Conservation (phyloP, 352 stramenopile species). For the Globisporangium lucens region DNA sequence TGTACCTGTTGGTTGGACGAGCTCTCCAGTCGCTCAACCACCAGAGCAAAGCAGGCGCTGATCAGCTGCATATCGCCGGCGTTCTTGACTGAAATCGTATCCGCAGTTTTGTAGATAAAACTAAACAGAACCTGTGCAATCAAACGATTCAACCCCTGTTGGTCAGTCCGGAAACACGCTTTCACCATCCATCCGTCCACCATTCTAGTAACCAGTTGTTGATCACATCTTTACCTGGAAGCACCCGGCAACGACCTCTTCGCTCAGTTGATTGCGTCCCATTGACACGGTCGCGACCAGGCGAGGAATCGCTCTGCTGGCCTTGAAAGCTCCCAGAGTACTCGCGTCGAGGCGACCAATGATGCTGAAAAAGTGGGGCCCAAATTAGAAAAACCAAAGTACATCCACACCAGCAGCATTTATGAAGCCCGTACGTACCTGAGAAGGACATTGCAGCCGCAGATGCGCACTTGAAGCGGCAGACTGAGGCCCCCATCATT, state of each 20-base stretch:
- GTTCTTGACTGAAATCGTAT: slow-evolving; percentile 5
- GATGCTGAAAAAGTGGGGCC: not conserved
- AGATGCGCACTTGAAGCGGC: slow-evolving; percentile 49
- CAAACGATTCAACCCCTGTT: not conserved
- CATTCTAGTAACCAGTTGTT: not conserved
- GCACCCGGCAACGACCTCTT: slow-evolving; percentile 12
- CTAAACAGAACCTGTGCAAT: slow-evolving; percentile 16
- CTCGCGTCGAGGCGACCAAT: slow-evolving; percentile 10
- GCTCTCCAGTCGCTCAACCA: slow-evolving; percentile 3
- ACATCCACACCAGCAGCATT: not conserved
- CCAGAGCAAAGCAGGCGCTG: slow-evolving; percentile 3
- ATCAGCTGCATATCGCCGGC: not conserved
- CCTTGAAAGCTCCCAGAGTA: slow-evolving; percentile 11
- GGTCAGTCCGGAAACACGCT: not conserved
- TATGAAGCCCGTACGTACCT: slow-evolving; percentile 28
- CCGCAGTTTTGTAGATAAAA: slow-evolving; percentile 17
- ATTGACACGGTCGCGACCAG: slow-evolving; percentile 7
- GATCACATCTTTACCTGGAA: slow-evolving; percentile 13
- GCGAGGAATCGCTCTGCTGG: slow-evolving; percentile 2
- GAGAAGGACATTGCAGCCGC: slow-evolving; percentile 62
- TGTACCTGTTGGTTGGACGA: slow-evolving; percentile 19
- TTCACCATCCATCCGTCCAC: not conserved
- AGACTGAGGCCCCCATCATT: slow-evolving; percentile 20
- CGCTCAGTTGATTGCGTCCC: not conserved
- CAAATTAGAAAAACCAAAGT: not conserved